Evolutionary conservation across 805 yeast genomes (phyloP).

Genomic region (Ogataea chonburiensis): DNA sequence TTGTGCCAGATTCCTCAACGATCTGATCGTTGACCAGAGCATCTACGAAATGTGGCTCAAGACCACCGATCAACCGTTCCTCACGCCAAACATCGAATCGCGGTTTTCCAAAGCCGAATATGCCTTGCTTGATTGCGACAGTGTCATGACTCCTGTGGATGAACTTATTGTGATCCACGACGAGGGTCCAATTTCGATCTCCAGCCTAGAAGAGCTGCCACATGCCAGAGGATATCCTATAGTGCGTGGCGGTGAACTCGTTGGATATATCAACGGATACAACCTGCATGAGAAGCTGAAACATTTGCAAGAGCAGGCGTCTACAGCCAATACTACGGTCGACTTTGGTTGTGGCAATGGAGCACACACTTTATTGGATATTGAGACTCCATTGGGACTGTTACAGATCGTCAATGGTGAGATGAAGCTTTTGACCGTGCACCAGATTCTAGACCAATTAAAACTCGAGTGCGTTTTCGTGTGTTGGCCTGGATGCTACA

Average conservation of each 20-base stretch:
- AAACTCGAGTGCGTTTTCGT: conserved; percentile 34
- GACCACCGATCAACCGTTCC: conserved; percentile 40
- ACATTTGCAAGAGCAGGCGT: conserved; percentile 9
- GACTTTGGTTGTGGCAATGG: conserved; percentile 11
- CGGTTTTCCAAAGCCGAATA: conserved; percentile 33
- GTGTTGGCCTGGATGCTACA: conserved; percentile 27
- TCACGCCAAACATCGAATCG: conserved; percentile 40
- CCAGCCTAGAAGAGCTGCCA: conserved; percentile 29
- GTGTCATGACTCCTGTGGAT: conserved; percentile 36
- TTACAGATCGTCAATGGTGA: conserved; percentile 31
- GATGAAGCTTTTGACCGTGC: conserved; percentile 36
- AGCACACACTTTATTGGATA: conserved; percentile 16
- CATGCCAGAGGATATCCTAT: conserved; percentile 43
- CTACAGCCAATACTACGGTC: conserved; percentile 19
- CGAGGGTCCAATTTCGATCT: conserved; percentile 29
- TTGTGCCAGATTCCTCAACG: conserved; percentile 70
- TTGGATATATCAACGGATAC: conserved; percentile 43
- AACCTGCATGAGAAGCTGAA: conserved; percentile 36
- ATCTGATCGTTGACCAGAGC: conserved; percentile 54
- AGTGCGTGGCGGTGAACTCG: conserved; percentile 35
- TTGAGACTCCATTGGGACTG: conserved; percentile 15
- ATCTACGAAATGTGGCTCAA: conserved; percentile 63
- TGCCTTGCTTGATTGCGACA: conserved; percentile 37
- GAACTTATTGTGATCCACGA: conserved; percentile 33
- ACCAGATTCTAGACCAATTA: conserved; percentile 39